Evolutionary conservation across 306 rosid species (phyloP).

Genomic region (Trifolium subterraneum): DNA sequence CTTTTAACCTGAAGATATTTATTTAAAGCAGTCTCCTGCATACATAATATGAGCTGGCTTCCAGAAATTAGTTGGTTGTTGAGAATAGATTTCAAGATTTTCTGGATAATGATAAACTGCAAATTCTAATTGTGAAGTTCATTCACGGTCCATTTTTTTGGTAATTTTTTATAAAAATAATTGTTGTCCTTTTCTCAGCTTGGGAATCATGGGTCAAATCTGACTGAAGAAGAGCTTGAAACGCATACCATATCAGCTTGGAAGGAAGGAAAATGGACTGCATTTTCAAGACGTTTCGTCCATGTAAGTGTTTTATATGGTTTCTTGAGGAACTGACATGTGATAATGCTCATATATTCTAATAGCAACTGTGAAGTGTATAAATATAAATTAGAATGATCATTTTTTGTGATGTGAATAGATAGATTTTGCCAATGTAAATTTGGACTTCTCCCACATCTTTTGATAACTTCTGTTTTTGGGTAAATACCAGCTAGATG

Average conservation of each 20-base stretch:
- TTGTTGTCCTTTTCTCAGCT: conserved; percentile 63
- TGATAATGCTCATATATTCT: neutral
- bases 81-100: conserved; percentile 34
- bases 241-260: conserved; percentile 97
- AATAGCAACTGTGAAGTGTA: neutral
- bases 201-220: conserved; percentile 92
- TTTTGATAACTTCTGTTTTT: conserved; percentile 23
- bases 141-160: conserved; percentile 2
- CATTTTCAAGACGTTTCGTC: conserved; percentile 63
- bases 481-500: conserved; percentile 15
- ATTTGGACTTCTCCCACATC: neutral
- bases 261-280: conserved; percentile 92
- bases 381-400: conserved; percentile 11
- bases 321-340: conserved; percentile 20
- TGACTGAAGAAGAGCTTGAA: conserved; percentile 98
- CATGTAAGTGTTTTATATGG: conserved; percentile 66
- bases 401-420: conserved; percentile 1
- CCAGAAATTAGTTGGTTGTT: conserved; percentile 30
- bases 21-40: conserved; percentile 34
- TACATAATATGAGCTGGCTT: conserved; percentile 29
- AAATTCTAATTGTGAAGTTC: conserved; percentile 19
- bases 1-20: conserved; percentile 2
- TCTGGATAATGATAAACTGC: conserved; percentile 24
- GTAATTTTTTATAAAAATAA: conserved; percentile 37
- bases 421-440: neutral